Percentiles rank a stretch among this genome's conserved stretches.
Evolutionary conservation across 2,329 filamentous ascomycete genomes (phyloP).

Genomic region (Grosmannia penicillata): DNA sequence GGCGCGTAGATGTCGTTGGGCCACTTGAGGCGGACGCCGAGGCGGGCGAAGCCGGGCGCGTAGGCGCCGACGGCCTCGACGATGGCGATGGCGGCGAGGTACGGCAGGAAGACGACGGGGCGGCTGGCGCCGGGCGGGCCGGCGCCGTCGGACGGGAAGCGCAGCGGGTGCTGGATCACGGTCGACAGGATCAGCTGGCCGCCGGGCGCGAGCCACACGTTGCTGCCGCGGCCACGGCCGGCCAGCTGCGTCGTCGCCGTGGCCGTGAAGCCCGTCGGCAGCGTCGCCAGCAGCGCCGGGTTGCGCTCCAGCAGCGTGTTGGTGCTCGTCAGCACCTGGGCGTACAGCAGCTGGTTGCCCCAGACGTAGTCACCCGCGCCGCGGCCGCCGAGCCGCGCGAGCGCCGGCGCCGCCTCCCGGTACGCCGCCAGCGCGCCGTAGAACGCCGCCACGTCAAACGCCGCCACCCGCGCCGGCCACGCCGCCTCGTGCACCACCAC

Average conservation of each 20-base stretch:
- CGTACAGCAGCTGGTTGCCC: slow-evolving; percentile 69
- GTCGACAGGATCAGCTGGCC: slow-evolving; percentile 81
- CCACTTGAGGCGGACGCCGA: slow-evolving; percentile 89
- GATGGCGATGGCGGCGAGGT: slow-evolving; percentile 77
- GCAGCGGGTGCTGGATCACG: slow-evolving; percentile 70
- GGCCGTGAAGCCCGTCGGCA: slow-evolving; percentile 77
- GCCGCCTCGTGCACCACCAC: slow-evolving; percentile 56
- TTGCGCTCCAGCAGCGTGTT: slow-evolving; percentile 92
- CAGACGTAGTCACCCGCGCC: slow-evolving; percentile 31
- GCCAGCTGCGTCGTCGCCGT: slow-evolving; percentile 80
- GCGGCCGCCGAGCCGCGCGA: slow-evolving; percentile 24
- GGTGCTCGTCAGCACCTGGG: slow-evolving; percentile 84
- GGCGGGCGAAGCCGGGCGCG: slow-evolving; percentile 53
- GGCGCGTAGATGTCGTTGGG: slow-evolving; percentile 85
- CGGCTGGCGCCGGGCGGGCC: slow-evolving; percentile 27
- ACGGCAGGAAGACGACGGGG: slow-evolving; percentile 87
- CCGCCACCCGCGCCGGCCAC: slow-evolving; percentile 62
- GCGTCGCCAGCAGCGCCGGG: slow-evolving; percentile 53
- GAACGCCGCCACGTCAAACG: slow-evolving; percentile 72
- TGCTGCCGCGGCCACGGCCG: slow-evolving; percentile 74
- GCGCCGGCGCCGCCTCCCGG: slow-evolving; percentile 34
- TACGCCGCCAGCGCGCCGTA: slow-evolving; percentile 59
- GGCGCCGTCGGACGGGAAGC: slow-evolving; percentile 15
- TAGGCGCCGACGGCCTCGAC: slow-evolving; percentile 73
- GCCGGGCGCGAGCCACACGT: slow-evolving; percentile 87